Evolutionary conservation across 768 basidiomycete genomes (phyloP).

Genomic region (Mycena amicta): DNA sequence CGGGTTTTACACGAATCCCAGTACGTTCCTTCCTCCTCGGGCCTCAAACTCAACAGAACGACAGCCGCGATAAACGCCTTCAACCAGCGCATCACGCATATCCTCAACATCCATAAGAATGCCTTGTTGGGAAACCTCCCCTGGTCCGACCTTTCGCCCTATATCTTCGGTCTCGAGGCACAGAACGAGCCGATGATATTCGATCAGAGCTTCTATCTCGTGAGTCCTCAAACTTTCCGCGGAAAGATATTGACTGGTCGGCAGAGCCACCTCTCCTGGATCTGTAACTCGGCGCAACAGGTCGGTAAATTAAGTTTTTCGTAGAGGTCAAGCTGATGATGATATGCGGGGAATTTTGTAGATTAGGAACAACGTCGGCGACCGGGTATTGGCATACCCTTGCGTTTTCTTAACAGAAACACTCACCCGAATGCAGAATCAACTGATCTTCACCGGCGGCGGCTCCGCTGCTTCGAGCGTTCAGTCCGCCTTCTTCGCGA

Average conservation of each 20-base stretch:
- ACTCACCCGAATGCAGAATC: conserved; percentile 23
- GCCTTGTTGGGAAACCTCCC: conserved; percentile 34
- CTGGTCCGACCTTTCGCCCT: conserved; percentile 39
- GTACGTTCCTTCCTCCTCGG: conserved; percentile 5
- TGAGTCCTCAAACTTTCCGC: no score
- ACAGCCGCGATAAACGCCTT: conserved; percentile 32
- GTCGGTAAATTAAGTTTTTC: conserved; percentile 9
- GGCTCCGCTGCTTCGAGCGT: conserved; percentile 28
- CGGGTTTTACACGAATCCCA: conserved; percentile 36
- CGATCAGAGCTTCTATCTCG: conserved; percentile 26
- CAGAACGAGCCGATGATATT: conserved; percentile 40
- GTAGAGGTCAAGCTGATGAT: background rate
- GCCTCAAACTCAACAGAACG: background rate
- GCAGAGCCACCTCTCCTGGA: conserved; percentile 24
- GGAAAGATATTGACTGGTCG: no score
- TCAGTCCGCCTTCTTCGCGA: conserved; percentile 26
- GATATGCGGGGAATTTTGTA: conserved; percentile 1
- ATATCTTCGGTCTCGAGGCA: conserved; percentile 42
- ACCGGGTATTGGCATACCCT: no score
- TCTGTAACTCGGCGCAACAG: conserved; percentile 27
- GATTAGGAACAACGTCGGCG: conserved; percentile 30
- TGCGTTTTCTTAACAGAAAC: no score
- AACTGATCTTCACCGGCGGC: conserved; percentile 31
- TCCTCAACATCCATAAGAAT: conserved; percentile 40
- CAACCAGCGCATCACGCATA: conserved; percentile 39